Percentiles rank a stretch among this genome's conserved stretches.
These are phyloP conservation scores for Botrytis hyacinthi DNA, from an alignment of 2,329 filamentous ascomycete species.

Conservation along the genomic window DNA sequence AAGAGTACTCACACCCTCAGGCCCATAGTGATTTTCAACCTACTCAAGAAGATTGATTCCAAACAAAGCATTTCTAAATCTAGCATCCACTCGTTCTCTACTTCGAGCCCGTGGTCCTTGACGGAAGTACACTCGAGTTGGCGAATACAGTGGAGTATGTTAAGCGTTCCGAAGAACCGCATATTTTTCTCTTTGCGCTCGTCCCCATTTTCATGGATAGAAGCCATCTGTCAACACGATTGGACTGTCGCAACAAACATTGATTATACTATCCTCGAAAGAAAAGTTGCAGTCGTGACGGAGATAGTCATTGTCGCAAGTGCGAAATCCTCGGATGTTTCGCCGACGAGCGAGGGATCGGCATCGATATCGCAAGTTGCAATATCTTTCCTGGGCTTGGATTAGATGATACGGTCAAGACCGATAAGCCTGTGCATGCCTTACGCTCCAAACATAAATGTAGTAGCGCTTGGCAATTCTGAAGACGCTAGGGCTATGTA, in stretches of 20 bases:
- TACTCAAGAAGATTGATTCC: constrained; percentile 32
- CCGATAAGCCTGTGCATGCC: constrained; percentile 38
- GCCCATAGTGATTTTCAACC: constrained; percentile 10
- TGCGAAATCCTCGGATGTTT: too few relatives aligned
- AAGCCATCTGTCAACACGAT: not conserved
- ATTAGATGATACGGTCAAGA: constrained; percentile 35
- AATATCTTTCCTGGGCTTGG: constrained; percentile 18
- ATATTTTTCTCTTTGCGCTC: not conserved
- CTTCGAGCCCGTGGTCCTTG: not conserved
- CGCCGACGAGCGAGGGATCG: not conserved
- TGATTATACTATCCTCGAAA: not conserved
- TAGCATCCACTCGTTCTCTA: constrained; percentile 39
- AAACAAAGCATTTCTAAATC: constrained; percentile 45
- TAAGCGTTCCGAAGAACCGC: not conserved
- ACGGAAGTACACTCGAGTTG: not conserved
- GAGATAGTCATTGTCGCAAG: not conserved
- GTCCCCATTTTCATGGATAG: constrained; percentile 14
- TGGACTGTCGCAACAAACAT: not conserved
- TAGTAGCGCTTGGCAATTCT: not conserved
- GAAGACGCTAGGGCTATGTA: not conserved
- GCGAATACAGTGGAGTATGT: not conserved
- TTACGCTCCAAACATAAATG: constrained; percentile 31
- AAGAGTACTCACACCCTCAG: constrained; percentile 23
- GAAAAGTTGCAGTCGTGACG: not conserved
- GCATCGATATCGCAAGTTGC: constrained; percentile 25